Evolutionary conservation across 2,329 filamentous ascomycete genomes (phyloP).

Genomic region (Alternaria tenuissima): DNA sequence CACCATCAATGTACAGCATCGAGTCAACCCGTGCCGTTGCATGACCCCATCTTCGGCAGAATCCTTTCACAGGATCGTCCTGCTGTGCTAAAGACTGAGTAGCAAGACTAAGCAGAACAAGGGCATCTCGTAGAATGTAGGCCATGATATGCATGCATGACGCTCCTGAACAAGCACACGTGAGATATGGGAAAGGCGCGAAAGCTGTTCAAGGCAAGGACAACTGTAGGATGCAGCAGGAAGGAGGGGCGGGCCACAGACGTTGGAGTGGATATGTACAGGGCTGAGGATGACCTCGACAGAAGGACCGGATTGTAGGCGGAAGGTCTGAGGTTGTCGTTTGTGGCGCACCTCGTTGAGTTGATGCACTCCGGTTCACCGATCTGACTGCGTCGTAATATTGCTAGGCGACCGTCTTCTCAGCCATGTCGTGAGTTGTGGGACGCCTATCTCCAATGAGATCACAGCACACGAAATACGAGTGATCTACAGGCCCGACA

Average conservation of each 20-base stretch:
- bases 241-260: conserved; percentile 22
- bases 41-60: conserved; percentile 61
- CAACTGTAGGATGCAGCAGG: conserved; percentile 17
- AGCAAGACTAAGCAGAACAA: conserved; percentile 40
- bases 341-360: conserved; percentile 32
- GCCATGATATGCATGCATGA: conserved; percentile 46
- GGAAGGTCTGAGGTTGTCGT: conserved; percentile 25
- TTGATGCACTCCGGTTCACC: conserved; percentile 24
- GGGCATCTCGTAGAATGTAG: conserved; percentile 34
- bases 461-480: conserved; percentile 20
- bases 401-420: conserved; percentile 28
- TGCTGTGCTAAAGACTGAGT: conserved; percentile 40
- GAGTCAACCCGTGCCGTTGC: conserved; percentile 68
- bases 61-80: conserved; percentile 65
- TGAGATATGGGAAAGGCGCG: conserved; percentile 25
- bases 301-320: conserved; percentile 27
- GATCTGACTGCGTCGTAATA: conserved; percentile 35
- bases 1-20: conserved; percentile 68
- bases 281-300: conserved; percentile 36
- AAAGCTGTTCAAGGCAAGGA: conserved; percentile 18
- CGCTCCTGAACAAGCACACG: conserved; percentile 21
- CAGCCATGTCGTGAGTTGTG: conserved; percentile 38
- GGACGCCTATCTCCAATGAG: conserved; percentile 38
- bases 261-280: conserved; percentile 30
- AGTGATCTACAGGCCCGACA: conserved; percentile 27